Evolutionary conservation across 2,329 filamentous ascomycete genomes (phyloP).

Genomic region (Aspergillus nomiae): DNA sequence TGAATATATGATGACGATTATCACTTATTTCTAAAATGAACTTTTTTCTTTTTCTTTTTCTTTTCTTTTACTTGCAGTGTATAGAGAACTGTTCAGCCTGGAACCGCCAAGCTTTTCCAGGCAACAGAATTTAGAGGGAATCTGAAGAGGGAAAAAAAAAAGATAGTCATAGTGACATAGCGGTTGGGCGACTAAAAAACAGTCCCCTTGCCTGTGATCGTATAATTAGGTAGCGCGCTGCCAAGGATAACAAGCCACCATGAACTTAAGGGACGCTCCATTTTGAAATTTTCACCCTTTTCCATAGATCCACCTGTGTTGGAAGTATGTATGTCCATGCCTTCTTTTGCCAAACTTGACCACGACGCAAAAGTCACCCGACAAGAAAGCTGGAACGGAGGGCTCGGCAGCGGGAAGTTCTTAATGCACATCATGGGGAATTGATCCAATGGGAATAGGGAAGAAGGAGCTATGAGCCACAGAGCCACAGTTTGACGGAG

Average conservation of each 20-base stretch:
- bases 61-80: background rate
- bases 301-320: background rate
- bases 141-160: background rate
- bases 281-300: background rate
- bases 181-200: background rate
- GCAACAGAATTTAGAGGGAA: slow-evolving; percentile 6
- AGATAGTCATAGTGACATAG: background rate
- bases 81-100: background rate
- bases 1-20: background rate
- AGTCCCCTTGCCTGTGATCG: background rate
- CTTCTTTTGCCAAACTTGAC: too few relatives aligned
- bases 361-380: slow-evolving; percentile 5
- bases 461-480: slow-evolving; percentile 15
- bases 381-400: slow-evolving; percentile 3
- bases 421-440: slow-evolving; percentile 9
- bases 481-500: slow-evolving; percentile 7
- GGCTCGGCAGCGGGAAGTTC: slow-evolving; percentile 15
- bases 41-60: background rate
- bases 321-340: background rate
- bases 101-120: slow-evolving; percentile 14
- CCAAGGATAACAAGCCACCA: slow-evolving; percentile 1
- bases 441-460: slow-evolving; percentile 11
- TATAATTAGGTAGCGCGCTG: background rate
- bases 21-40: background rate
- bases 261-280: background rate